Evolutionary conservation across 805 yeast genomes (phyloP).

Genomic region (Wickerhamiella occidentalis): DNA sequence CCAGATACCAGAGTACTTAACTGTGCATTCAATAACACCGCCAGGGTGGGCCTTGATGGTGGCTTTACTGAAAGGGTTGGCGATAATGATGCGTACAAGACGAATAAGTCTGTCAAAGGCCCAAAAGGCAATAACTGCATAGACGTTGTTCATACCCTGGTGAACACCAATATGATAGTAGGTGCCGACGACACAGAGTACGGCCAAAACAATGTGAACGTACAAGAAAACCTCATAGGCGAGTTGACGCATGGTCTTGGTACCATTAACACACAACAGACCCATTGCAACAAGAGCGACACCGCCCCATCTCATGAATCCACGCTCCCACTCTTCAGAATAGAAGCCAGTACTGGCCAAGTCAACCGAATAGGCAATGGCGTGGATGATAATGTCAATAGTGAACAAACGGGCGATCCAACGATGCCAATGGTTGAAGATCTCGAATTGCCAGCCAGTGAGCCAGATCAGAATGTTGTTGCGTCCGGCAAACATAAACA

Average conservation of each 20-base stretch:
- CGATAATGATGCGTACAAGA: slow-evolving; percentile 34
- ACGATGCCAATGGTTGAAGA: slow-evolving; percentile 48
- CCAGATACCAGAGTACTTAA: slow-evolving; percentile 12
- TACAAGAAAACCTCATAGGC: slow-evolving; percentile 47
- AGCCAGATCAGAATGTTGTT: slow-evolving; percentile 48
- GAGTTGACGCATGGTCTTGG: slow-evolving; percentile 33
- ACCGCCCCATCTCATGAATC: slow-evolving; percentile 23
- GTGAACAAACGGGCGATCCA: slow-evolving; percentile 45
- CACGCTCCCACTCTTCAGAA: slow-evolving; percentile 20
- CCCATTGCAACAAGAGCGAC: slow-evolving; percentile 22
- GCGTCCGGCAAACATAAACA: slow-evolving; percentile 54
- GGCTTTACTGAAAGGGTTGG: slow-evolving; percentile 7
- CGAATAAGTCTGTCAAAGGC: slow-evolving; percentile 51
- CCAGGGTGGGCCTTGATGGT: slow-evolving; percentile 3
- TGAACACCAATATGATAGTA: slow-evolving; percentile 38
- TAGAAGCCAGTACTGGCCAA: slow-evolving; percentile 23
- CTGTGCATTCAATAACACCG: slow-evolving; percentile 10
- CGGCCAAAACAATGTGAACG: slow-evolving; percentile 44
- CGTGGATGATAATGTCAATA: slow-evolving; percentile 41
- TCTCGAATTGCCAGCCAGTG: slow-evolving; percentile 44
- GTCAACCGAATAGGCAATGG: slow-evolving; percentile 36
- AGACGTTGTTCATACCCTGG: slow-evolving; percentile 33
- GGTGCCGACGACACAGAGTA: slow-evolving; percentile 41
- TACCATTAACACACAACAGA: slow-evolving; percentile 31
- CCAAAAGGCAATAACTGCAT: slow-evolving; percentile 53